Conservation (phyloP, 1,284 basidiomycete genomes). For the Inonotus obliquus region DNA sequence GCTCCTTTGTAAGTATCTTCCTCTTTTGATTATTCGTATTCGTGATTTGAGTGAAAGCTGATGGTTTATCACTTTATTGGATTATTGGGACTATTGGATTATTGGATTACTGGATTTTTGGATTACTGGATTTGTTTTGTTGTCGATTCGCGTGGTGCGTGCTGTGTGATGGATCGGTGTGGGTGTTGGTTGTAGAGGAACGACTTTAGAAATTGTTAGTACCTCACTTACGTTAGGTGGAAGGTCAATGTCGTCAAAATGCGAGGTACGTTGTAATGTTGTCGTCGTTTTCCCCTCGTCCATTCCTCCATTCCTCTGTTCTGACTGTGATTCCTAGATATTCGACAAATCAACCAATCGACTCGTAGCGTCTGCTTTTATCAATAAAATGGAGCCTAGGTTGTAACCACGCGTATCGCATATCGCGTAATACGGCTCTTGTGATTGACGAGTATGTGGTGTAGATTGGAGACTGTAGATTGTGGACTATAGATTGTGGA, state of each 20-base stretch:
- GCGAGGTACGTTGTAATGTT: constrained; percentile 47
- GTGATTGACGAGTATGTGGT: too few species aligned
- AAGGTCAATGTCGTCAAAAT: constrained; percentile 61
- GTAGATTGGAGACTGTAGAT: too few species aligned
- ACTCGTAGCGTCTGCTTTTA: constrained; percentile 54
- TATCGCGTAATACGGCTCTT: too few species aligned
- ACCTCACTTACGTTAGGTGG: constrained; percentile 62
- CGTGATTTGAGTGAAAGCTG: too few species aligned
- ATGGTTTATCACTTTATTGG: too few species aligned
- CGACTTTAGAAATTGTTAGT: constrained; percentile 51
- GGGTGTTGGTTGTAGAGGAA: constrained; percentile 38
- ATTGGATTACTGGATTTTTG: too few species aligned
- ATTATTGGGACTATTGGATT: too few species aligned
- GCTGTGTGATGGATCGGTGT: background rate
- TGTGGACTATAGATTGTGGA: too few species aligned
- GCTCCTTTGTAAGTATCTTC: constrained; percentile 46
- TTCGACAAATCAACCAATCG: constrained; percentile 50
- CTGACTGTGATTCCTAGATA: constrained; percentile 35
- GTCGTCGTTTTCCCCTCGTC: constrained; percentile 3
- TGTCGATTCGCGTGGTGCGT: background rate
- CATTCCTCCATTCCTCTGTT: constrained; percentile 15
- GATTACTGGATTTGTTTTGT: background rate
- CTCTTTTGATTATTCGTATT: background rate
- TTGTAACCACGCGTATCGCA: constrained; percentile 17
- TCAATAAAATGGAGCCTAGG: constrained; percentile 61